A percentile compares a stretch with the other conserved stretches of the same genome.
Evolutionary conservation across 2,329 filamentous ascomycete species (phyloP).

Genomic region (Botryotinia narcissicola): DNA sequence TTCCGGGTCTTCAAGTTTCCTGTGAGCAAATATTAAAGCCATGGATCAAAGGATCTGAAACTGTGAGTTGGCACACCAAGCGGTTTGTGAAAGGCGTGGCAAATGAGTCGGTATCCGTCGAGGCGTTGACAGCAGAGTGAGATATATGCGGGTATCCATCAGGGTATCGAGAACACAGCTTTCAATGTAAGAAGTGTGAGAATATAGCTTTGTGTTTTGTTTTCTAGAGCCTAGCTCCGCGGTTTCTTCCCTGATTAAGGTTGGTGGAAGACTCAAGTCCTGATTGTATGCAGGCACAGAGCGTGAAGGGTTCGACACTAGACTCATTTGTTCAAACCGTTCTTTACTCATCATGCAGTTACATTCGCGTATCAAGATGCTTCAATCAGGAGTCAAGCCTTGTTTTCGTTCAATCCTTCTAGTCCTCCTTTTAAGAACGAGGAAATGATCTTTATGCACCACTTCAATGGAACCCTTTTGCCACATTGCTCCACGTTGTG

Average conservation of each 20-base stretch:
- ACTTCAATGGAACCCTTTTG: background rate
- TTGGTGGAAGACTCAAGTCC: background rate
- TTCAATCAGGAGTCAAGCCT: background rate
- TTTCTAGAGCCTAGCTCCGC: background rate
- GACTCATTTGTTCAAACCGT: background rate
- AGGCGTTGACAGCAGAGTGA: slow-evolving; percentile 10
- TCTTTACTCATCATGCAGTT: background rate
- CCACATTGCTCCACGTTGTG: background rate
- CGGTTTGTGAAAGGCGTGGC: slow-evolving; percentile 7
- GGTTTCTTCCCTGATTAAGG: background rate
- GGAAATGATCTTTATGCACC: background rate
- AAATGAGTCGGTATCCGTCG: slow-evolving; percentile 8
- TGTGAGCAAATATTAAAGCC: background rate
- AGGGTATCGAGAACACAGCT: background rate
- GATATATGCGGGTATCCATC: background rate
- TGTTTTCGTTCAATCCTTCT: background rate
- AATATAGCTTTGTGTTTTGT: background rate
- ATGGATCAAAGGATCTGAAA: slow-evolving; percentile 9
- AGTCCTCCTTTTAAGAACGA: background rate
- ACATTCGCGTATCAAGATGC: background rate
- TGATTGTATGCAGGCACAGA: background rate
- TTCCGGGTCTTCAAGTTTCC: background rate
- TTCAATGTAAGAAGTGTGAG: background rate
- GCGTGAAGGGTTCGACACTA: too few relatives aligned
- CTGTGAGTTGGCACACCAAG: background rate